Percentiles rank a stretch among this genome's conserved stretches.
These are phyloP conservation scores for Metschnikowia anglica DNA, from an alignment of 805 yeast species.

Conservation along the genomic window DNA sequence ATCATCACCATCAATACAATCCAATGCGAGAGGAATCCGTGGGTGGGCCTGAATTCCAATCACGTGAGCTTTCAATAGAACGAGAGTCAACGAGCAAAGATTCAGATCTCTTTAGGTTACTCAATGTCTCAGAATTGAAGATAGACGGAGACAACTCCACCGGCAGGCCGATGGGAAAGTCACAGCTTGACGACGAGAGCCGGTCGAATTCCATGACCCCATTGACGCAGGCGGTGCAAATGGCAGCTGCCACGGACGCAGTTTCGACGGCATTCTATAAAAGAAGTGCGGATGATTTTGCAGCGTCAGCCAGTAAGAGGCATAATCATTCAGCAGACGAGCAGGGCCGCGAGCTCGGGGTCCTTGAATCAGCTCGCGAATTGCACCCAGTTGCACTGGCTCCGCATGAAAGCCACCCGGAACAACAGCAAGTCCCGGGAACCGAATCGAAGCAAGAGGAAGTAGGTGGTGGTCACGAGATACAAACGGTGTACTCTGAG, in stretches of 20 bases:
- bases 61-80: not conserved
- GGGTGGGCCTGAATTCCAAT: not conserved
- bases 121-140: slow-evolving; percentile 33
- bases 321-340: slow-evolving; percentile 40
- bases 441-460: too few relatives aligned
- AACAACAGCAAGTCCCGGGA: not conserved
- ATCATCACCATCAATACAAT: slow-evolving; percentile 28
- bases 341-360: slow-evolving; percentile 47
- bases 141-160: not conserved
- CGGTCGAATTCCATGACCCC: slow-evolving; percentile 31
- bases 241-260: slow-evolving; percentile 34
- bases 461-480: too few relatives aligned
- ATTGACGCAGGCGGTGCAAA: slow-evolving; percentile 41
- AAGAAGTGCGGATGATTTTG: slow-evolving; percentile 9
- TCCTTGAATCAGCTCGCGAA: slow-evolving; percentile 60
- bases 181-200: slow-evolving; percentile 2
- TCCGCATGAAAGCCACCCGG: not conserved
- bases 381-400: too few relatives aligned
- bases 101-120: slow-evolving; percentile 44
- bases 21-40: not conserved
- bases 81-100: slow-evolving; percentile 23
- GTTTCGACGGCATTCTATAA: slow-evolving; percentile 8
- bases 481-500: too few relatives aligned
- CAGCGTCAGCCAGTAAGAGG: slow-evolving; percentile 11
- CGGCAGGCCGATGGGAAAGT: slow-evolving; percentile 2